Evolutionary conservation across 495 filamentous ascomycete genomes (phyloP).

Genomic region (Annulohypoxylon bovei): DNA sequence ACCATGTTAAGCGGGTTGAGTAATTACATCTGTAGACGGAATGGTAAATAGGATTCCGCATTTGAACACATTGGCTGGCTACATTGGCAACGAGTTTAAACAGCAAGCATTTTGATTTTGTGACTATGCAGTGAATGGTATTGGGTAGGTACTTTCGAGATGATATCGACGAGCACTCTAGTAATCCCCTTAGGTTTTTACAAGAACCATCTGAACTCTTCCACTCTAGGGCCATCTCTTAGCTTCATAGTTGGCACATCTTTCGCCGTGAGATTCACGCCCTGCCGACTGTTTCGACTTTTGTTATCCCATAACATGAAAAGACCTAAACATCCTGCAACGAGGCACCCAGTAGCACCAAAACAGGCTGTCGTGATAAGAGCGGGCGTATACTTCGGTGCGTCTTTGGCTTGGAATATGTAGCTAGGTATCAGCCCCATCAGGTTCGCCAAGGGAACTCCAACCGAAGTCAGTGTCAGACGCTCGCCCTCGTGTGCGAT

Average conservation of each 20-base stretch:
- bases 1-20: neutral
- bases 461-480: slow-evolving; percentile 74
- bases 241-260: slow-evolving; percentile 76
- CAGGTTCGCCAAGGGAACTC: slow-evolving; percentile 80
- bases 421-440: slow-evolving; percentile 81
- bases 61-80: neutral
- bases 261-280: slow-evolving; percentile 66
- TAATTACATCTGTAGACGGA: neutral
- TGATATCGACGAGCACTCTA: neutral
- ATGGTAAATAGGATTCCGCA: neutral
- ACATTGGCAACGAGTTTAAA: neutral
- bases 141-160: neutral
- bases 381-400: slow-evolving; percentile 78
- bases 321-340: slow-evolving; percentile 66
- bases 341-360: slow-evolving; percentile 68
- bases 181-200: slow-evolving; percentile 17
- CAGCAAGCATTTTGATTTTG: neutral
- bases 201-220: slow-evolving; percentile 79
- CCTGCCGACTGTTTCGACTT: slow-evolving; percentile 68
- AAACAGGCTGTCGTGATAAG: slow-evolving; percentile 78
- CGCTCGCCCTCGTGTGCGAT: slow-evolving; percentile 78
- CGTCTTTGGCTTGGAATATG: slow-evolving; percentile 76
- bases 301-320: slow-evolving; percentile 80
- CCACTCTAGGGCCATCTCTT: slow-evolving; percentile 70
- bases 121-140: neutral